Evolutionary conservation across 1,284 basidiomycete species (phyloP), one percentile per base, ranked within the genome.

Genomic region (Thelephora terrestris): DNA sequence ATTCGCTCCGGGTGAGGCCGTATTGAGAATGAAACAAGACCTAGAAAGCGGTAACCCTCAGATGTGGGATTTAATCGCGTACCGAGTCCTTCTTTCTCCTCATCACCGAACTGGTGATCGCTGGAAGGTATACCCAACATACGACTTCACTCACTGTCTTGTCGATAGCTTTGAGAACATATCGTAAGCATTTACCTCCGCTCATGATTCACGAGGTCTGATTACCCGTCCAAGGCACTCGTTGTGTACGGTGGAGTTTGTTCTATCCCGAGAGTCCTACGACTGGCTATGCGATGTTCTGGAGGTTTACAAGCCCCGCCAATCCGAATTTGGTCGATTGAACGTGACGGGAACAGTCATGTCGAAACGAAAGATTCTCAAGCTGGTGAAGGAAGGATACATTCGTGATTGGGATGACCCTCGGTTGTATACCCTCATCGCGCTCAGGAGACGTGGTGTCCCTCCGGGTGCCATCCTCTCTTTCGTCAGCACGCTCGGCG

Each of bases 11-110:
- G 92, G 93, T 58, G 83, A 93, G 65, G 93, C 89, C 17, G 91
- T 88, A 55, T 69, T 99, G 46, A 81, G 96, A 43, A 99, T 99
- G 96, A 99, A 99, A 71, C 91, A 95, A 71, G 91, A 99, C 63
- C 70, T 99, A 35, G 75, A 81, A 47, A 89, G 91, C 52, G 88
- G 89, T 10, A 99, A 99, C 67, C 95, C 96, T 21, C 93, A 95
- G 69, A 98, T 99, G 95, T 99, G 96, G 96, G 96, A 99, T 68
- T 68, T 97, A 50, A 91, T 97, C 43, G 95, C 95, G 16, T 99
- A 99, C 64, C 85, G 96, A 32, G 91, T 98, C 39, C 76, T 99
- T 51, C 78, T 88, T 47, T 81, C 91, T 5, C 80, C 89, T 36
- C 96, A 99, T 67, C 95, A 99, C 64, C 82, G 96, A 25, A 99